These are phyloP conservation scores for Candida fluviatilis DNA, from an alignment of 805 yeast species.

Conservation along the genomic window DNA sequence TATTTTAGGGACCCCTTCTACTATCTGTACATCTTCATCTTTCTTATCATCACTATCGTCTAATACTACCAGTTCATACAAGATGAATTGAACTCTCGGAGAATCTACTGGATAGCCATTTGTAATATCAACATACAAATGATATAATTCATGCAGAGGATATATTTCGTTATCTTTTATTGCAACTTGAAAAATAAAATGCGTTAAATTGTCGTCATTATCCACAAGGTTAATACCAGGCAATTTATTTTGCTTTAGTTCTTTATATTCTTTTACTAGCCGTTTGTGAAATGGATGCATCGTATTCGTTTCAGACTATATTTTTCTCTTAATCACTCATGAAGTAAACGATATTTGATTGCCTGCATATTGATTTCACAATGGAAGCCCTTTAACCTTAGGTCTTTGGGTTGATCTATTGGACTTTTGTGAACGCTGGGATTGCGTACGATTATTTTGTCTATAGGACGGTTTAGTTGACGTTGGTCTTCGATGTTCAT, in stretches of 20 bases:
- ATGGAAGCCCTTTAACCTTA: constrained; percentile 3
- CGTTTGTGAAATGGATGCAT: constrained; percentile 26
- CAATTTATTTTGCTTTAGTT: constrained; percentile 9
- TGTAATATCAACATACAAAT: constrained; percentile 41
- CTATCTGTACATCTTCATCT: constrained; percentile 7
- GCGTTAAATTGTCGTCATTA: constrained; percentile 14
- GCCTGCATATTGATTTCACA: background rate
- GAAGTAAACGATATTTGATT: too few species aligned
- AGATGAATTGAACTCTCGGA: constrained; percentile 54
- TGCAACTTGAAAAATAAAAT: constrained; percentile 19
- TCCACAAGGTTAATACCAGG: constrained; percentile 22
- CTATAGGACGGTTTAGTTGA: background rate
- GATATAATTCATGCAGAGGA: constrained; percentile 22
- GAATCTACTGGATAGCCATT: constrained; percentile 53
- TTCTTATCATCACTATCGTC: constrained; percentile 7
- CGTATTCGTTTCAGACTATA: constrained; percentile 1
- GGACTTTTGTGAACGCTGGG: background rate
- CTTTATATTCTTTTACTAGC: constrained; percentile 24
- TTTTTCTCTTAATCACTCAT: too few species aligned
- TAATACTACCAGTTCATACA: constrained; percentile 1
- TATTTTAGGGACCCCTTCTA: constrained; percentile 20
- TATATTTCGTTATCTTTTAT: constrained; percentile 12
- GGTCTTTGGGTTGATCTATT: background rate
- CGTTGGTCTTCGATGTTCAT: background rate
- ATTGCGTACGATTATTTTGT: background rate